Conservation (phyloP, 2,329 filamentous ascomycete genomes). For the Hypoxylon sp. region DNA sequence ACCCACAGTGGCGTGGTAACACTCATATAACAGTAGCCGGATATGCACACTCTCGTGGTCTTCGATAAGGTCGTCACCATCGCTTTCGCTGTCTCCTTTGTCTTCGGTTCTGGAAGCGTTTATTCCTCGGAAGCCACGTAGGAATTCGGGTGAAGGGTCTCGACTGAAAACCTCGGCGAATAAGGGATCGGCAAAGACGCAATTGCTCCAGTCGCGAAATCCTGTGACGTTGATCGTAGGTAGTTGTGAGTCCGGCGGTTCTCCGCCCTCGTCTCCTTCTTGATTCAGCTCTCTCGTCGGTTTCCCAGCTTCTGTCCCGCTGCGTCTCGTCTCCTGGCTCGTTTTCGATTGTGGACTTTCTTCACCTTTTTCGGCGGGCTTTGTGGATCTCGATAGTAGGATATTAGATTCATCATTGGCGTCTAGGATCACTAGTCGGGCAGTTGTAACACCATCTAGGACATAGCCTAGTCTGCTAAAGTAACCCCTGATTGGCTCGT, state of each 20-base stretch:
- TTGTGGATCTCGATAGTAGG: constrained; percentile 55
- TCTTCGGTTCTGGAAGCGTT: not conserved
- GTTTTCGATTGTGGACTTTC: constrained; percentile 21
- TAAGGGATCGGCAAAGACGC: constrained; percentile 71
- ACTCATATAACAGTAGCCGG: constrained; percentile 68
- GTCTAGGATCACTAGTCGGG: constrained; percentile 68
- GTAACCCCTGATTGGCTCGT: constrained; percentile 66
- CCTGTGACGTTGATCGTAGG: constrained; percentile 59
- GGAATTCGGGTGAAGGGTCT: constrained; percentile 59
- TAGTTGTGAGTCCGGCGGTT: constrained; percentile 5
- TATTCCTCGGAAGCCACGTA: constrained; percentile 60
- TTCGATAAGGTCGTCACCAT: constrained; percentile 55
- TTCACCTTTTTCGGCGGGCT: constrained; percentile 10
- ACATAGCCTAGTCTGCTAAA: constrained; percentile 62
- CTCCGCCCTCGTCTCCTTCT: constrained; percentile 16
- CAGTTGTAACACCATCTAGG: constrained; percentile 65
- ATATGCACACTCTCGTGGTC: constrained; percentile 59
- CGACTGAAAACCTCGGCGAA: constrained; percentile 65
- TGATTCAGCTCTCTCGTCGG: constrained; percentile 19
- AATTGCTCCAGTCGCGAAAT: constrained; percentile 70
- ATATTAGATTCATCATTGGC: constrained; percentile 64
- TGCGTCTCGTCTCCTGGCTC: constrained; percentile 22
- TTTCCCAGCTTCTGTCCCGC: constrained; percentile 14
- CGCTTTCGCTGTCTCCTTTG: constrained; percentile 26
- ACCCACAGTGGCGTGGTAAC: constrained; percentile 66